phyloP scores from a whole-genome alignment of 331 rosid genomes.

The Acacia pycnantha region DNA sequence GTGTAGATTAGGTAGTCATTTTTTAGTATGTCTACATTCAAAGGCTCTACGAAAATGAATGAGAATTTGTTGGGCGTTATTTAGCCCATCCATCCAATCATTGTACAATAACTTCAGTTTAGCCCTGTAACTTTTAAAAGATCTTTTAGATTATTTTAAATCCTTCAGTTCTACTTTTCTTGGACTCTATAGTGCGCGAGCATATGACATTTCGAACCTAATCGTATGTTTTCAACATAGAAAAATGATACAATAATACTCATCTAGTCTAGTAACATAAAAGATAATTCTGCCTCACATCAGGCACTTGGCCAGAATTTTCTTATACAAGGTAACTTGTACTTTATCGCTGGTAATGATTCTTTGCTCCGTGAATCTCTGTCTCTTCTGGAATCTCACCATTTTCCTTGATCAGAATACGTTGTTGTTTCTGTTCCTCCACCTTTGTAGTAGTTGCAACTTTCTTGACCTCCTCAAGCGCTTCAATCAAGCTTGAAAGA shows the following conservation, averaged over 20 bases:
- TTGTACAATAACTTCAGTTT: slow-evolving; percentile 80
- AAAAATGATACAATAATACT: neutral
- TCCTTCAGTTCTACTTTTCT: slow-evolving; percentile 33
- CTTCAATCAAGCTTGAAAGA: slow-evolving; percentile 53
- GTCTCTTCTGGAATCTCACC: slow-evolving; percentile 27
- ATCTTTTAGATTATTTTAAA: slow-evolving; percentile 43
- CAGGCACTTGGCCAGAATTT: neutral
- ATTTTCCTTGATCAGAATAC: slow-evolving; percentile 7
- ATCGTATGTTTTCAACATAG: neutral
- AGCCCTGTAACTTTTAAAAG: slow-evolving; percentile 64
- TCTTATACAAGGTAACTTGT: slow-evolving; percentile 2
- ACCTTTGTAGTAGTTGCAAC: slow-evolving; percentile 32
- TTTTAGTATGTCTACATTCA: slow-evolving; percentile 69
- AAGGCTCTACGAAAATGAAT: slow-evolving; percentile 54
- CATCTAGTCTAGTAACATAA: neutral
- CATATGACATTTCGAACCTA: slow-evolving; percentile 26
- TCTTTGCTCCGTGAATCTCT: slow-evolving; percentile 25
- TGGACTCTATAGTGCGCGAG: slow-evolving; percentile 6
- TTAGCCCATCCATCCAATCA: slow-evolving; percentile 56
- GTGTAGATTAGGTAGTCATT: slow-evolving; percentile 90
- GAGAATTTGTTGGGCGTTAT: slow-evolving; percentile 68
- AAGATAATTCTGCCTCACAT: neutral
- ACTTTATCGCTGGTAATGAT: slow-evolving; percentile 16
- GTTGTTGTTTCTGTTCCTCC: slow-evolving; percentile 38
- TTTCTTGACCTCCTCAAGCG: slow-evolving; percentile 51